Base-by-base conservation (phyloP, 352 stramenopile genomes). In the Thraustochytrium sp. region DNA sequence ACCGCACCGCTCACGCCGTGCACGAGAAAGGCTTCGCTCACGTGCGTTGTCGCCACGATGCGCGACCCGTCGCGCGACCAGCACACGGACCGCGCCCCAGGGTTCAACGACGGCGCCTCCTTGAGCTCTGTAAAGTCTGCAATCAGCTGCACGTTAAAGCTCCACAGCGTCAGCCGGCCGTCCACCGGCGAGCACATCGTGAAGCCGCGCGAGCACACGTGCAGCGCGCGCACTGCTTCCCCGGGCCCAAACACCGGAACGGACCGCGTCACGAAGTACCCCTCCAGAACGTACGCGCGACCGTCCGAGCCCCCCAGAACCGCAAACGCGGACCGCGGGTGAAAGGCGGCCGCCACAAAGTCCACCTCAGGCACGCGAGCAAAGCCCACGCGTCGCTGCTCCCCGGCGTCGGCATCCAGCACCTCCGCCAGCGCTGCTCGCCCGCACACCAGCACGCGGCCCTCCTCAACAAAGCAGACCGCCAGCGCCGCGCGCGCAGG, bases 11-110 rank as follows among this genome's bases (percentile, higher is more conserved):
- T 80, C n/a, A 80, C 40, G 34, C 68, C 68, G 5, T 64, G 48
- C 44, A 80, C 34, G 9, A 80, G 34, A 18, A 80, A 72, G 11
- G 63, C 34, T 26, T 80, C 68, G 23, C 34, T 29, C 18, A 26
- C 68, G 8, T 29, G 26, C 16, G 68, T 65, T 11, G 40, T 51
- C 5, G 38, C 42, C 16, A 26, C 53, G 23, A 80, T 80, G 34
- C 68, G 48, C 46, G 68, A 80, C 18, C 68, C 68, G 9, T 80
- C 68, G 5, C 4, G 13, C 23, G 68, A 80, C 68, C 68, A 80
- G 68, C 68, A 80, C 13, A 64, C 68, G 16, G 21, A 26, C 13
- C 21, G 18, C 13, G 46, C 44, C 9, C 68, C 68, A 23, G 44
- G 26, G 31, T 29, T 4, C 46, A 80, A 44, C 31, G 68, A 55